Conservation (phyloP, 352 stramenopile species). For the Pythium brachiatum region DNA sequence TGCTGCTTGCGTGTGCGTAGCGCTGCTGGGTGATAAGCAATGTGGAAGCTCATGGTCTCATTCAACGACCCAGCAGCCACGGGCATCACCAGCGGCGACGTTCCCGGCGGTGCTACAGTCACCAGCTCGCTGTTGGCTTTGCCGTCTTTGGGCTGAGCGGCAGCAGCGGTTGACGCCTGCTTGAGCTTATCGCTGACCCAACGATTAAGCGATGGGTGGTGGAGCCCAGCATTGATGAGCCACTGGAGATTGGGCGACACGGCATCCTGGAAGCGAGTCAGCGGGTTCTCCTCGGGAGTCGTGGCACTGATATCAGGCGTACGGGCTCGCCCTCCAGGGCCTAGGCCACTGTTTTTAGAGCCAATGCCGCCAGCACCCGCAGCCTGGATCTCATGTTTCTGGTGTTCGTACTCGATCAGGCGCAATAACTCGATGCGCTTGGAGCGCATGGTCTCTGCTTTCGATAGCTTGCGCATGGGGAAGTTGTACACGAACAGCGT, state of each 20-base stretch:
- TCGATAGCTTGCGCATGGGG: conserved; percentile 57
- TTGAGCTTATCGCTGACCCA: conserved; percentile 32
- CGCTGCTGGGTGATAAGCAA: conserved; percentile 88
- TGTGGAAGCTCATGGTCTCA: conserved; percentile 47
- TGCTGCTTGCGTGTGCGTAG: conserved; percentile 82
- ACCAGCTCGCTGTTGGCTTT: not conserved
- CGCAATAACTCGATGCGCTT: conserved; percentile 63
- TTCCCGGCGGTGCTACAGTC: not conserved
- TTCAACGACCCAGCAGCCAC: conserved; percentile 21
- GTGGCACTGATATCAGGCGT: conserved; percentile 1
- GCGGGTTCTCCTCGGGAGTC: conserved; percentile 15
- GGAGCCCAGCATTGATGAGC: conserved; percentile 46
- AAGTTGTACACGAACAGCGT: conserved; percentile 77
- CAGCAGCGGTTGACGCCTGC: not conserved
- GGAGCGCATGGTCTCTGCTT: conserved; percentile 43
- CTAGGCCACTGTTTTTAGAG: not conserved
- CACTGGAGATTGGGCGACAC: conserved; percentile 53
- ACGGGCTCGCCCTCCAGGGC: not conserved
- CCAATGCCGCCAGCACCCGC: not conserved
- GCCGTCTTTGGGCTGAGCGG: conserved; percentile 1
- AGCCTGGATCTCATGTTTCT: conserved; percentile 42
- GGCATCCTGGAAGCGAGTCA: conserved; percentile 48
- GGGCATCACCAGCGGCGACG: conserved; percentile 8
- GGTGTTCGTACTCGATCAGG: conserved; percentile 60
- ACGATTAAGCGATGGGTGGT: conserved; percentile 42